Evolutionary conservation across 208 protist species (phyloP).

Genomic region (Strigomonas culicis): DNA sequence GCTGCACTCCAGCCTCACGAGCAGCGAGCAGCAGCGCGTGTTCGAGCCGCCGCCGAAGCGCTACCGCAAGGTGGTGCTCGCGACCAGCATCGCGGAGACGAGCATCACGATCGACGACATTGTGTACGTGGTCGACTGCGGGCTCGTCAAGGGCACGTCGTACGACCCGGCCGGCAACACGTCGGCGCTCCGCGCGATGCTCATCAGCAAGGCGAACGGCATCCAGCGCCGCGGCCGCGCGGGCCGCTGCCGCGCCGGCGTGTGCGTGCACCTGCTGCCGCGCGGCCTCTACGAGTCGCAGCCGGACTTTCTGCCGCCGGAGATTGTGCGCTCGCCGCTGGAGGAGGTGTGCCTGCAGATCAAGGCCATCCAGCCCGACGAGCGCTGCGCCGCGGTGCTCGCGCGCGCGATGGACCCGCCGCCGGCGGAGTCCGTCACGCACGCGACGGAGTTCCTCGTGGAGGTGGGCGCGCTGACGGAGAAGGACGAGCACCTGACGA

Average conservation of each 20-base stretch:
- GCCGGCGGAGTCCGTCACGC: conserved; percentile 40
- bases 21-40: conserved; percentile 85
- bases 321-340: conserved; percentile 91
- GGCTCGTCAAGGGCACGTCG: conserved; percentile 89
- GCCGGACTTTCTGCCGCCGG: conserved; percentile 91
- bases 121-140: conserved; percentile 95
- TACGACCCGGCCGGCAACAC: conserved; percentile 84
- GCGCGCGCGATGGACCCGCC: conserved; percentile 72
- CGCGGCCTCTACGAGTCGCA: conserved; percentile 55
- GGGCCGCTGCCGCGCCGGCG: conserved; percentile 82
- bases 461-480: conserved; percentile 82
- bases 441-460: conserved; percentile 78
- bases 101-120: conserved; percentile 96
- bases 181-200: conserved; percentile 60
- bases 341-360: conserved; percentile 87
- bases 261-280: conserved; percentile 84
- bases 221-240: conserved; percentile 90
- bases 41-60: conserved; percentile 80
- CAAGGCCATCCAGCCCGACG: conserved; percentile 73
- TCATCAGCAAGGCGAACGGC: conserved; percentile 83
- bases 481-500: conserved; percentile 67
- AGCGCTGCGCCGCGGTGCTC: conserved; percentile 76
- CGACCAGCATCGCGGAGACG: conserved; percentile 97
- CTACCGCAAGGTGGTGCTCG: conserved; percentile 91
- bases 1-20: conserved; percentile 90